Evolutionary conservation across 2,329 filamentous ascomycete genomes (phyloP).

Genomic region (Blastomyces percursus): DNA sequence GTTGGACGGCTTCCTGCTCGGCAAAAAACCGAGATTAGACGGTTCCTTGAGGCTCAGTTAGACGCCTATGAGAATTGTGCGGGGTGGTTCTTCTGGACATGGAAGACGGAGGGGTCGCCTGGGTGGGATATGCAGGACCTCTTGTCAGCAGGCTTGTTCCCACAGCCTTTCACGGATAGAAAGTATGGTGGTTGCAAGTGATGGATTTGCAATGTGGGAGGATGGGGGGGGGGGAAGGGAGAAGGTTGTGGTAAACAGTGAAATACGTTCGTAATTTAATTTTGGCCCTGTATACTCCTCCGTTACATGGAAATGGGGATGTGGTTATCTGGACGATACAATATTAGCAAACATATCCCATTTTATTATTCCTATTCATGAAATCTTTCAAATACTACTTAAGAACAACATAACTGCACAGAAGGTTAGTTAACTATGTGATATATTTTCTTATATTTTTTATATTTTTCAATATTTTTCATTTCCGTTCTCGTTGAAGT

Average conservation of each 20-base stretch:
- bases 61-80: slow-evolving; percentile 31
- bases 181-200: slow-evolving; percentile 24
- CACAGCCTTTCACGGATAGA: slow-evolving; percentile 30
- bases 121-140: slow-evolving; percentile 40
- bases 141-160: slow-evolving; percentile 38
- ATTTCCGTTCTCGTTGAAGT: neutral
- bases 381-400: neutral
- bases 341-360: neutral
- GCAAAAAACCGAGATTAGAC: slow-evolving; percentile 30
- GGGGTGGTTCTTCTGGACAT: slow-evolving; percentile 41
- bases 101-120: slow-evolving; percentile 40
- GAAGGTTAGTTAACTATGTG: neutral
- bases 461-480: neutral
- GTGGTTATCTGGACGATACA: neutral
- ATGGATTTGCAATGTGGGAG: neutral
- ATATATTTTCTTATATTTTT: neutral
- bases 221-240: neutral
- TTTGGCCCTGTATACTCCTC: neutral
- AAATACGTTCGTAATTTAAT: neutral
- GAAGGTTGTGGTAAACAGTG: neutral
- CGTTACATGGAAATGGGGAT: neutral
- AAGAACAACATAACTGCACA: neutral
- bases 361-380: neutral
- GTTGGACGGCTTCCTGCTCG: slow-evolving; percentile 34
- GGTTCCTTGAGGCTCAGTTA: slow-evolving; percentile 38